These are phyloP conservation scores for Volvox carteri DNA, from an alignment of 163 green algal species.

Conservation along the genomic window DNA sequence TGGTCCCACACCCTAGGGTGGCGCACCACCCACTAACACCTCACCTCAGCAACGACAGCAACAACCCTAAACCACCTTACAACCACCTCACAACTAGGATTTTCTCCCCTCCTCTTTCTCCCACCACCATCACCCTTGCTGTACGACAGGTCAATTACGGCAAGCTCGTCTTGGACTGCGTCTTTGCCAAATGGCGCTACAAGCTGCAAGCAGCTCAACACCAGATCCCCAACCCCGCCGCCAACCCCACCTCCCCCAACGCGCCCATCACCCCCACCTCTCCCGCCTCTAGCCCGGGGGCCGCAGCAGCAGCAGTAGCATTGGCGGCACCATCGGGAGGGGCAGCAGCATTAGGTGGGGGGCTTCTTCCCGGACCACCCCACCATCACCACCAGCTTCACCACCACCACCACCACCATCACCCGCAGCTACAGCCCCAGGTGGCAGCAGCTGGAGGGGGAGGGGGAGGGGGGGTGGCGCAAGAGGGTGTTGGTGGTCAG, in stretches of 20 bases:
- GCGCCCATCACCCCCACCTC: too few relatives aligned
- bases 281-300: too few relatives aligned
- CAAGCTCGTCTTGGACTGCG: constrained; percentile 64
- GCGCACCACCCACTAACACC: too few relatives aligned
- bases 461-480: background rate
- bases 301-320: background rate
- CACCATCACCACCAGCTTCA: too few relatives aligned
- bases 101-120: background rate
- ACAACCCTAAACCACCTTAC: too few relatives aligned
- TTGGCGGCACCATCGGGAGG: background rate
- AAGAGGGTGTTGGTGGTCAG: background rate
- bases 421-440: background rate
- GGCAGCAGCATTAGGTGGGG: too few relatives aligned
- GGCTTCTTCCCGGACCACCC: too few relatives aligned
- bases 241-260: too few relatives aligned
- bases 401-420: too few relatives aligned
- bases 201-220: constrained; percentile 16
- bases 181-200: constrained; percentile 54
- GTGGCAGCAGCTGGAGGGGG: background rate
- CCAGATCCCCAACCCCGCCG: background rate
- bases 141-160: constrained; percentile 79
- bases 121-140: background rate
- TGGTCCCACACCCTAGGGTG: too few relatives aligned
- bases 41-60: too few relatives aligned
- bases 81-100: too few relatives aligned